Percentiles rank a stretch among this genome's conserved stretches.
Conservation (phyloP, 768 basidiomycete species). For the Trametes elegans region DNA sequence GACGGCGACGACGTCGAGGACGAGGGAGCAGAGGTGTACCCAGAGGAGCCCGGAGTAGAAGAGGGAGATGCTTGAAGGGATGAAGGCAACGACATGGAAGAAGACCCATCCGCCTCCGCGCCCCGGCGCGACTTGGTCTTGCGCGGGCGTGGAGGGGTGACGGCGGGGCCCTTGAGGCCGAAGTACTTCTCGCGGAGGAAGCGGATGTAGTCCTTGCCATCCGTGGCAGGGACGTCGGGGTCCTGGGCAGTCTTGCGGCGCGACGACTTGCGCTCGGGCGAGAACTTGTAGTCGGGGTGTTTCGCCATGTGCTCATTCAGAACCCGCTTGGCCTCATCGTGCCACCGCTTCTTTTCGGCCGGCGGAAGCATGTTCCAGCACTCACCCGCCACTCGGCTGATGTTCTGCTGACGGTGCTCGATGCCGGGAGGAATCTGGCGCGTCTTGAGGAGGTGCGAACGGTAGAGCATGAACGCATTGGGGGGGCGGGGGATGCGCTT, state of each 20-base stretch:
- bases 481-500: constrained; percentile 46
- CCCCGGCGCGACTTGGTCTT: constrained; percentile 29
- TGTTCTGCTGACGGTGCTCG: constrained; percentile 53
- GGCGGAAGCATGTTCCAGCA: constrained; percentile 47
- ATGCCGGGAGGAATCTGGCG: constrained; percentile 40
- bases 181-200: constrained; percentile 36
- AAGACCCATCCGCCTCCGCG: neutral
- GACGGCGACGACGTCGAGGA: neutral
- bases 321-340: constrained; percentile 28
- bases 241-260: constrained; percentile 31
- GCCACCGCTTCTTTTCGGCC: constrained; percentile 37
- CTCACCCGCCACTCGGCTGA: constrained; percentile 50
- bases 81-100: neutral
- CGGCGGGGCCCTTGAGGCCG: constrained; percentile 34
- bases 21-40: neutral
- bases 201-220: constrained; percentile 31
- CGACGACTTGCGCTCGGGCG: constrained; percentile 25
- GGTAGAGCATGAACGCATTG: constrained; percentile 59
- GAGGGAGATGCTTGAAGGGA: constrained; percentile 3
- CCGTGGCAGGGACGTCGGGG: constrained; percentile 14
- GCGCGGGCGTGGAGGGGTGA: constrained; percentile 33
- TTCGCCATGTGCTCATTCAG: constrained; percentile 29
- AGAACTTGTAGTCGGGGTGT: constrained; percentile 32
- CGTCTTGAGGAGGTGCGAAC: constrained; percentile 48
- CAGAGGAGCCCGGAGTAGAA: neutral